phyloP scores from a whole-genome alignment of 371 early-diverging fungal genomes.

The Mortierella sp. region DNA sequence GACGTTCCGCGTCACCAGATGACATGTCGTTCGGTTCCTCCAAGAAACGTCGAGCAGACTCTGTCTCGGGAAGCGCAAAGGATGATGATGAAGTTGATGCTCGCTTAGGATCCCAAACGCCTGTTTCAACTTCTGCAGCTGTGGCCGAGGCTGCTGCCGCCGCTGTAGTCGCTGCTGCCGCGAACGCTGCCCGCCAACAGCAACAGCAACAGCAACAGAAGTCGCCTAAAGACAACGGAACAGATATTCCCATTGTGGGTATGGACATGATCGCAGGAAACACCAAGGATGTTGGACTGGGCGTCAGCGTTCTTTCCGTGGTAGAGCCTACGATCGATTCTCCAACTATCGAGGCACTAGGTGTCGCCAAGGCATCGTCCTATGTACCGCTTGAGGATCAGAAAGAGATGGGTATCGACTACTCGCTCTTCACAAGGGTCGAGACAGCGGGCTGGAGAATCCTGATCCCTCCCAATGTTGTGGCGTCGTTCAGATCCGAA shows the following conservation, averaged over 20 bases:
- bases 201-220: too few species aligned
- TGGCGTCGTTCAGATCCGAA: constrained; percentile 40
- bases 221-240: too few species aligned
- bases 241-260: constrained; percentile 17
- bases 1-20: constrained; percentile 37
- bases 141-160: constrained; percentile 31
- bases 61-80: constrained; percentile 1
- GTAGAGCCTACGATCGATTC: constrained; percentile 1
- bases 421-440: constrained; percentile 43
- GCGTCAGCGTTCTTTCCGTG: constrained; percentile 12
- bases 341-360: constrained; percentile 26
- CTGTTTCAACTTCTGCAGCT: constrained; percentile 8
- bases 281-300: constrained; percentile 6
- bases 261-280: constrained; percentile 7
- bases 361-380: constrained; percentile 28
- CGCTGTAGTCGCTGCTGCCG: constrained; percentile 27
- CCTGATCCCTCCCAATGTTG: constrained; percentile 40
- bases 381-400: constrained; percentile 29
- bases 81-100: constrained; percentile 11
- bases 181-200: constrained; percentile 27
- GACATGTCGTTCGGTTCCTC: constrained; percentile 20
- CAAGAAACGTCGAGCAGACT: constrained; percentile 49
- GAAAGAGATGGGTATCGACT: constrained; percentile 44
- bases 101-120: neutral
- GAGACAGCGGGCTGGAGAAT: constrained; percentile 51